Conservation (phyloP, 257 asterid genomes). For the Jasminum sambac region DNA sequence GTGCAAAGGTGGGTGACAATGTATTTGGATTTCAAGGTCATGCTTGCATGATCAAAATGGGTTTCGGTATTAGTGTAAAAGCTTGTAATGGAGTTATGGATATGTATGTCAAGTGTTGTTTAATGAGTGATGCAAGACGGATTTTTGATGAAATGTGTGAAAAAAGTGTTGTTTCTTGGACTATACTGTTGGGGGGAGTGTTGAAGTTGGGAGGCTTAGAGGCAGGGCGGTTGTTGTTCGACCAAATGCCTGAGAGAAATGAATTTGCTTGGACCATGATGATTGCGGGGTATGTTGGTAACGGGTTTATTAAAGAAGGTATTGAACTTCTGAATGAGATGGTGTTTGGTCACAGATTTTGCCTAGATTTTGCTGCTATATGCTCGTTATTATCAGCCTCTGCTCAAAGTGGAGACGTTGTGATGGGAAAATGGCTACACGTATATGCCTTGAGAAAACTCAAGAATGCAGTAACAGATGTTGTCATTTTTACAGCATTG, state of each 20-base stretch:
- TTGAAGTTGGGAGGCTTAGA: constrained; percentile 58
- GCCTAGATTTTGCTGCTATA: constrained; percentile 48
- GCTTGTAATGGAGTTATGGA: constrained; percentile 67
- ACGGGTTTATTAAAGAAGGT: constrained; percentile 51
- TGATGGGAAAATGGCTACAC: constrained; percentile 71
- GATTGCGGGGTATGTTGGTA: constrained; percentile 53
- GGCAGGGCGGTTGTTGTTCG: constrained; percentile 55
- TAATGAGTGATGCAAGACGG: constrained; percentile 41
- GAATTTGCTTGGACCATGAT: constrained; percentile 72
- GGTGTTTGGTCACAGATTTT: constrained; percentile 41
- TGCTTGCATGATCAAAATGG: constrained; percentile 52
- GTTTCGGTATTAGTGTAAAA: constrained; percentile 46
- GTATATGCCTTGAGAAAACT: constrained; percentile 46
- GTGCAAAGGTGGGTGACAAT: constrained; percentile 53
- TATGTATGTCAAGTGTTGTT: constrained; percentile 70
- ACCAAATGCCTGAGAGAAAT: constrained; percentile 70
- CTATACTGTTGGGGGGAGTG: constrained; percentile 67
- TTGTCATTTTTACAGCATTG: constrained; percentile 60
- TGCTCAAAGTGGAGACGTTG: constrained; percentile 56
- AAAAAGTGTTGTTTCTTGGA: constrained; percentile 75
- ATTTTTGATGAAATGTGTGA: constrained; percentile 59
- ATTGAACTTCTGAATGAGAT: constrained; percentile 52
- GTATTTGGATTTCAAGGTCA: constrained; percentile 57
- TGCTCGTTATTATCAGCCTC: constrained; percentile 66
- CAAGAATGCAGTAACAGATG: constrained; percentile 36